Base-by-base conservation (phyloP, 371 early-diverging fungal species). In the Mucor racemosus region DNA sequence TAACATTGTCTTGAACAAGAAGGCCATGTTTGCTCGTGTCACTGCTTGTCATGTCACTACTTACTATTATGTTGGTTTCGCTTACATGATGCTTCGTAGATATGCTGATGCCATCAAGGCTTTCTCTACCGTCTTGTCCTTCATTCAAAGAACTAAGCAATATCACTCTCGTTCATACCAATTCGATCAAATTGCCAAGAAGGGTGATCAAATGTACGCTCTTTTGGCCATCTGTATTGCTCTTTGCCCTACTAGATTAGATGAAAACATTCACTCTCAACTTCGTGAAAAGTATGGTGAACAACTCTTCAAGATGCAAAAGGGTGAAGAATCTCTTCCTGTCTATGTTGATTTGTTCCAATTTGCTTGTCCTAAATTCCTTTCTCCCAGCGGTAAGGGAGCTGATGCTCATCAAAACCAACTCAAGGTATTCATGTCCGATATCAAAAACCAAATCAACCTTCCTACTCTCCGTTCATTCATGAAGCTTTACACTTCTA, bases 21-120 rank as follows among this genome's bases (percentile, higher is more conserved):
- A 91, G 84, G 95, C 95, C 21, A 87, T 95, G 72, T 95, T 94
- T 82, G 91, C 95, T 34, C 90, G 96, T 46, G 96, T 97, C 8
- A 95, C 95, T 33, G 96, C 95, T 4, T 96, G 98, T 86, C 95
- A 96, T 75, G 95, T 97, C 50, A 95, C 96, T 19, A 92, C 95
- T 14, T 97, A 93, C 86, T 97, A 97, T 83, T 96, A 97, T 77
- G 92, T 96, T 58, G 97, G 97, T 56, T 97, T 96, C 73, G 91
- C 96, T 36, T 97, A 97, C 86, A 89, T 96, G 94, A 97, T 97
- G 98, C 93, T 96, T 92, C 87, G 97, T 61, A 86, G 98, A 56
- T 97, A 95, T 74, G 89, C 96, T 42, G 98, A 97, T 74, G 98
- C 98, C 61, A 94, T 95, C 85, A 92, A 91, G 76, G 88, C 93